Evolutionary conservation across 129 eudicot genomes (phyloP).

Genomic region (Escallonia herrerae): DNA sequence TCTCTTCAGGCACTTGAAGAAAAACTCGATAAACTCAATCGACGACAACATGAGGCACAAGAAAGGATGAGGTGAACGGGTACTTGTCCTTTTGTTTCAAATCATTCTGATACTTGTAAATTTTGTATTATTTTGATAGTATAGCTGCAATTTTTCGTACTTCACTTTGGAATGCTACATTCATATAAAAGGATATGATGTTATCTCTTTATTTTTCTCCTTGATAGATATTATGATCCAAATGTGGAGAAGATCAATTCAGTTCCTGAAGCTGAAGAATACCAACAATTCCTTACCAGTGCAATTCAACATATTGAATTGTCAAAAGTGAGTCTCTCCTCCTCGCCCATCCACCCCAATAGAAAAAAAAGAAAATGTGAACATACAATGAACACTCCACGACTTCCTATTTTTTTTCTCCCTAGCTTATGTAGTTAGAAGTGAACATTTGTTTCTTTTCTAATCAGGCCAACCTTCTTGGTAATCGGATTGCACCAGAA

Average conservation of each 20-base stretch:
- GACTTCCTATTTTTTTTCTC: too few species aligned
- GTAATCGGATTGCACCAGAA: constrained; percentile 1
- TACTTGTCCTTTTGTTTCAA: background rate
- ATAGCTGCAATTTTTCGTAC: too few species aligned
- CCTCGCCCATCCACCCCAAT: background rate
- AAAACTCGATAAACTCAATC: constrained; percentile 23
- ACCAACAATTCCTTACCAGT: constrained; percentile 20
- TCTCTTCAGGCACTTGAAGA: constrained; percentile 22
- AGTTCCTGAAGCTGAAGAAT: constrained; percentile 22
- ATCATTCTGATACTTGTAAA: background rate
- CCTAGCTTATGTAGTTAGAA: background rate
- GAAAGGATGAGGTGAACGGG: constrained; percentile 28
- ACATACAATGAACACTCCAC: too few species aligned
- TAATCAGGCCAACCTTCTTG: constrained; percentile 17
- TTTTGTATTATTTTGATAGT: too few species aligned
- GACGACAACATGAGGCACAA: constrained; percentile 17
- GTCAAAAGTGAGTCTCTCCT: constrained; percentile 16
- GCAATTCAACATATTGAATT: constrained; percentile 22
- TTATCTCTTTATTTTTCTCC: background rate
- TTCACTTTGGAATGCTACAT: too few species aligned
- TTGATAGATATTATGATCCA: constrained; percentile 23
- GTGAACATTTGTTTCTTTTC: background rate
- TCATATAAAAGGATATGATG: background rate
- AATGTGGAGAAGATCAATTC: constrained; percentile 24
- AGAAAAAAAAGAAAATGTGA: too few species aligned